Evolutionary conservation across 768 basidiomycete genomes (phyloP), one percentile per base, ranked within the genome.

Genomic region (Collybia sp.): DNA sequence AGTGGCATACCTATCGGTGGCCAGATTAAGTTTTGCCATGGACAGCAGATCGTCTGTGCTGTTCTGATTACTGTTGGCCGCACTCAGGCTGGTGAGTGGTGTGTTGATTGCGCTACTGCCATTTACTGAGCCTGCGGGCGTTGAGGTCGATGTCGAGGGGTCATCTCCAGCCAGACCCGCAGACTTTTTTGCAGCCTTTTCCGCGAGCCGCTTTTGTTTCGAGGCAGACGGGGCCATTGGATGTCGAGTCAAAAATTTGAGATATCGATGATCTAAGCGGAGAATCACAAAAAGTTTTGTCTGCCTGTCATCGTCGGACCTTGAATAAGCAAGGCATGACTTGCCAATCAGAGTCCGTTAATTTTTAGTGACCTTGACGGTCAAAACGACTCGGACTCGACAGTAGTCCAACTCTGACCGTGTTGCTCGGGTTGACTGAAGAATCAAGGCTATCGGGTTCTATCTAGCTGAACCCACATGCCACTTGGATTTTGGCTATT

Each of bases 201-300:
- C 94, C 50, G 91, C 93, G 47, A 96, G 80, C 40, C 95, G 83
- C 66, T 97, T 97, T 67, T 93, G 90, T 63, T 91, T 91, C 40
- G 88, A 88, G 18, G 85, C 76, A 43, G 88, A 90, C 39, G 88
- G 87, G 0, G 88, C 58, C 85, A 86, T 87, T 54, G 50, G 51
- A 56, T 53, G 35, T 13, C 13, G 35, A 37, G 35, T 37, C 13
- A 37, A n/a, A 34, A 37, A 25, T 25, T 25, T 25, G 25, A 25
- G 25, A 25, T 25, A 25, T 25, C 25, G 25, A 25, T 25, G 25
- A 25, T 25, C 25, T 25, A 25, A 25, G 25, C 25, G 25, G n/a
- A n/a, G n/a, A n/a, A n/a, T n/a, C n/a, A n/a, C n/a, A n/a, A n/a
- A 25, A 25, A 25, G 25, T 25, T 25, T 25, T 25, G 25, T 25